phyloP scores from a whole-genome alignment of 2,329 filamentous ascomycete species.

The Trichoderma semiorbis region DNA sequence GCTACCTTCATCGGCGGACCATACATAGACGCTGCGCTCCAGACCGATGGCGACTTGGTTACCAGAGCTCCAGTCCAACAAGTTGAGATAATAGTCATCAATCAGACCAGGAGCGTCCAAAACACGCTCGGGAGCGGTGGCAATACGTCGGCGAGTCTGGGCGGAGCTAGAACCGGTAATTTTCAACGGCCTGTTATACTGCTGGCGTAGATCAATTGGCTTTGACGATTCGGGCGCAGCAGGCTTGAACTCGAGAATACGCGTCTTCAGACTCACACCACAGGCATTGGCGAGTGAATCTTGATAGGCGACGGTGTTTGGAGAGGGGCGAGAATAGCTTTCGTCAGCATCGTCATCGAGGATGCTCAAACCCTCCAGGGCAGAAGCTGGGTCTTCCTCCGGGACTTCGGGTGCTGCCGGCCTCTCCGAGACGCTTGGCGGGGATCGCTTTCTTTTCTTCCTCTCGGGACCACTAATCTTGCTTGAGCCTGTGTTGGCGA shows the following conservation, averaged over 20 bases:
- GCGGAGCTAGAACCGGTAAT: slow-evolving; percentile 68
- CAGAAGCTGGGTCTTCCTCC: slow-evolving; percentile 74
- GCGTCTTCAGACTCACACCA: slow-evolving; percentile 87
- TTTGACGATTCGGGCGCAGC: slow-evolving; percentile 97
- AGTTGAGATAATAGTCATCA: slow-evolving; percentile 98
- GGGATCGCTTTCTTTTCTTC: slow-evolving; percentile 68
- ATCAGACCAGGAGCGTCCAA: slow-evolving; percentile 93
- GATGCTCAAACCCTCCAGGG: slow-evolving; percentile 75
- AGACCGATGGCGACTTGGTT: slow-evolving; percentile 98
- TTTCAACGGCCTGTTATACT: slow-evolving; percentile 96
- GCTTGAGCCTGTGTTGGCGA: slow-evolving; percentile 73
- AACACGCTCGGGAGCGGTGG: slow-evolving; percentile 92
- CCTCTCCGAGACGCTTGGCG: slow-evolving; percentile 59
- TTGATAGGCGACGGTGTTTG: slow-evolving; percentile 86
- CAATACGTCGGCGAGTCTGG: slow-evolving; percentile 86
- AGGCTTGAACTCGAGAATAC: slow-evolving; percentile 97
- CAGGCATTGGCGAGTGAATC: slow-evolving; percentile 87
- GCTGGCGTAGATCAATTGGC: slow-evolving; percentile 93
- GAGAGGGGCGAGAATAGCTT: slow-evolving; percentile 73
- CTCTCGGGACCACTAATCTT: slow-evolving; percentile 74
- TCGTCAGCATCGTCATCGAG: slow-evolving; percentile 64
- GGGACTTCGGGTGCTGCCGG: slow-evolving; percentile 75
- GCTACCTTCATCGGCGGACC: slow-evolving; percentile 90
- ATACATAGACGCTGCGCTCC: slow-evolving; percentile 95
- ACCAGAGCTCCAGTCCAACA: slow-evolving; percentile 95